These are phyloP conservation scores for Tilletia indica DNA, from an alignment of 1,284 basidiomycete genomes.

Conservation along the genomic window DNA sequence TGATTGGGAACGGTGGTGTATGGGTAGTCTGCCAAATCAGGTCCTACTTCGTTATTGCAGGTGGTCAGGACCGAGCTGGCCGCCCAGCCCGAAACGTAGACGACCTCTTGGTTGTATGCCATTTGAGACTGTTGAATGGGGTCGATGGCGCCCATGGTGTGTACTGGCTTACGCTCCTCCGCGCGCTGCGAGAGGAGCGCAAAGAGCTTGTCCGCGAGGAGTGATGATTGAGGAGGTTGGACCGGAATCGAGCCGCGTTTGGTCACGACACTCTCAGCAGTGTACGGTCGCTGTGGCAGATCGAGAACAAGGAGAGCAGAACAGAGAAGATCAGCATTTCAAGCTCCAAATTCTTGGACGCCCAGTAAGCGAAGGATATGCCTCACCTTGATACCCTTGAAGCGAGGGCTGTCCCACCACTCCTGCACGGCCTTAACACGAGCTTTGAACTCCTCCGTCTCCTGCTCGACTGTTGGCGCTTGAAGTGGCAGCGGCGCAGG, in stretches of 20 bases:
- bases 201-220: slow-evolving; percentile 80
- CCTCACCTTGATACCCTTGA: slow-evolving; percentile 64
- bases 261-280: slow-evolving; percentile 72
- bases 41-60: slow-evolving; percentile 90
- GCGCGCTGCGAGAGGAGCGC: slow-evolving; percentile 67
- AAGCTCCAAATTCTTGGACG: too few species aligned
- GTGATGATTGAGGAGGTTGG: slow-evolving; percentile 68
- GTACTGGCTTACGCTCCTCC: slow-evolving; percentile 59
- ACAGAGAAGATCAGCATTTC: not conserved
- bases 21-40: slow-evolving; percentile 91
- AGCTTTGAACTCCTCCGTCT: slow-evolving; percentile 67
- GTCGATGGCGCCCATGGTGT: slow-evolving; percentile 63
- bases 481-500: slow-evolving; percentile 65
- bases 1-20: slow-evolving; percentile 87
- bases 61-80: slow-evolving; percentile 70
- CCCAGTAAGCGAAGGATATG: not conserved
- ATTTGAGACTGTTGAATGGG: slow-evolving; percentile 95
- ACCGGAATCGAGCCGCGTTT: slow-evolving; percentile 85
- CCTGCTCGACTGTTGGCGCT: slow-evolving; percentile 67
- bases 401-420: slow-evolving; percentile 76
- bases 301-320: not conserved
- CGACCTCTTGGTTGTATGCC: slow-evolving; percentile 88
- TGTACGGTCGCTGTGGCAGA: slow-evolving; percentile 66
- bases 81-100: slow-evolving; percentile 97
- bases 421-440: slow-evolving; percentile 67